phyloP scores from a whole-genome alignment of 805 yeast species.

The Sporopachydermia quercuum region DNA sequence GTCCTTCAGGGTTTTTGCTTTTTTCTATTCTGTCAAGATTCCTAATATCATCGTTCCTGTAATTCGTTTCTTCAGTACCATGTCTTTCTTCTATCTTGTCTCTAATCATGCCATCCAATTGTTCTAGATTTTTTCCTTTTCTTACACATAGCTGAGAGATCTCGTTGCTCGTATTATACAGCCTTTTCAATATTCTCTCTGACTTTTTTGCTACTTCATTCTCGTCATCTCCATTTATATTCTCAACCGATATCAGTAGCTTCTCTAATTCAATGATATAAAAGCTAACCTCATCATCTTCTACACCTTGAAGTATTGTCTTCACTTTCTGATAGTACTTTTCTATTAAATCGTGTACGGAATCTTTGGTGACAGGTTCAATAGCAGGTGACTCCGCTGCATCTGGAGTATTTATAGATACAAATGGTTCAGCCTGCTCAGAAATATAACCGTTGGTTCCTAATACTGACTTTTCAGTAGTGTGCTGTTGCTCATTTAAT shows the following conservation, averaged over 20 bases:
- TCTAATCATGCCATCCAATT: not conserved
- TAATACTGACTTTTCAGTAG: no score
- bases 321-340: not conserved
- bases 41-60: not conserved
- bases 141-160: not conserved
- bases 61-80: no score
- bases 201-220: not conserved
- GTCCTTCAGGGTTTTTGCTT: not conserved
- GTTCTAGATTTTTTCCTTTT: no score
- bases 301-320: not conserved
- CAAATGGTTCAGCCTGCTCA: no score
- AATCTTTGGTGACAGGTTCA: not conserved
- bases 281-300: not conserved
- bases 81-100: no score
- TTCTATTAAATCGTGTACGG: not conserved
- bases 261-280: not conserved
- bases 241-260: not conserved
- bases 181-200: not conserved
- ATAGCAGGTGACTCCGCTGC: not conserved
- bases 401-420: not conserved
- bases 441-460: no score
- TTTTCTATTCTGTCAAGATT: not conserved
- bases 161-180: not conserved
- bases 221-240: not conserved
- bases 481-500: no score